These are phyloP conservation scores for Rugonectria rugulosa DNA, from an alignment of 2,329 filamentous ascomycete genomes.

Conservation along the genomic window DNA sequence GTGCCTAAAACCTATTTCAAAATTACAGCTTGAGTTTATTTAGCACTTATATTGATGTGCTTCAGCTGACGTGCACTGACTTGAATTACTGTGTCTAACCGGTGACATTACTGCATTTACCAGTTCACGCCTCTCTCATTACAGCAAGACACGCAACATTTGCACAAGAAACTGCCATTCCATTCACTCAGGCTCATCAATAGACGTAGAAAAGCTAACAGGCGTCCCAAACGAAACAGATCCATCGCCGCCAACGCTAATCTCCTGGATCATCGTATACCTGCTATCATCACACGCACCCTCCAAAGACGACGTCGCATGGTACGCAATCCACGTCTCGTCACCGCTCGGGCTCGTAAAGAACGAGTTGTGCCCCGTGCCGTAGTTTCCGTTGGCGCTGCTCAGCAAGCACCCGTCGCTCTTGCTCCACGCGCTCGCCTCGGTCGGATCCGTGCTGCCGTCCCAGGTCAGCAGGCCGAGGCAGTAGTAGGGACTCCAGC, in stretches of 20 bases:
- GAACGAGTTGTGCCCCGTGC: constrained; percentile 64
- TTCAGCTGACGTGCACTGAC: too few species aligned
- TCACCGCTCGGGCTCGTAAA: constrained; percentile 60
- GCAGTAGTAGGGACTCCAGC: constrained; percentile 61
- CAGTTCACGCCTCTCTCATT: too few species aligned
- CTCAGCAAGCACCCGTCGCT: constrained; percentile 55
- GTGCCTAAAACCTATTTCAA: too few species aligned
- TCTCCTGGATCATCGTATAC: constrained; percentile 59
- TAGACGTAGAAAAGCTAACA: neutral
- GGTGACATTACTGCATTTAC: too few species aligned
- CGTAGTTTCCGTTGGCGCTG: constrained; percentile 62
- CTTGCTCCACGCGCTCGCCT: constrained; percentile 57
- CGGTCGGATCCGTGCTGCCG: constrained; percentile 53
- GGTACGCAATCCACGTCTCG: constrained; percentile 63
- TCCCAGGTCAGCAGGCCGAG: constrained; percentile 62
- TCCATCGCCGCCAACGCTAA: constrained; percentile 57
- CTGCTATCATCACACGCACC: constrained; percentile 60
- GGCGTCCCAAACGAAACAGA: constrained; percentile 56
- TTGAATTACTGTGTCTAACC: too few species aligned
- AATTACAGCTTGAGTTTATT: too few species aligned
- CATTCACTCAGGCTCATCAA: constrained; percentile 13
- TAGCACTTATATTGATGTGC: too few species aligned
- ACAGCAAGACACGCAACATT: too few species aligned
- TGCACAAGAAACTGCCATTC: neutral
- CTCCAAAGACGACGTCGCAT: constrained; percentile 55